Conservation (phyloP, 495 filamentous ascomycete genomes). For the Geoglossum glabrum region DNA sequence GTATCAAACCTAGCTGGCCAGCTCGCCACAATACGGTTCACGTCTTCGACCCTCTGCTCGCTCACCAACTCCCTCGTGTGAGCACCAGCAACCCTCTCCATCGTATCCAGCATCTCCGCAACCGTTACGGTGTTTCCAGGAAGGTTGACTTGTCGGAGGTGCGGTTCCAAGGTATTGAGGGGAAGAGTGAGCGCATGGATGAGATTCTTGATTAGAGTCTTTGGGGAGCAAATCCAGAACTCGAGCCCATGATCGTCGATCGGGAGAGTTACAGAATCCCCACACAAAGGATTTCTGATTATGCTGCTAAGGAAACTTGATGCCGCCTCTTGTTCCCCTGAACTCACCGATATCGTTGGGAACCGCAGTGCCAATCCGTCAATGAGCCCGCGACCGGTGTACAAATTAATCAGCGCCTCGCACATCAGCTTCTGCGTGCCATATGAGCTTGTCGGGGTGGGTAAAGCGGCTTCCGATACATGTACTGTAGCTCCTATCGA, state of each 20-base stretch:
- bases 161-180: constrained; percentile 13
- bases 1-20: constrained; percentile 54
- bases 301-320: constrained; percentile 58
- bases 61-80: constrained; percentile 41
- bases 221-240: constrained; percentile 49
- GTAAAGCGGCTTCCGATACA: constrained; percentile 36
- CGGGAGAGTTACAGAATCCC: constrained; percentile 29
- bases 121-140: constrained; percentile 53
- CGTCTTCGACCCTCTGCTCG: constrained; percentile 42
- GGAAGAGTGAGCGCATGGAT: constrained; percentile 35
- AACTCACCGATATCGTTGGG: constrained; percentile 55
- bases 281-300: constrained; percentile 17
- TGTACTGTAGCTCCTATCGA: constrained; percentile 24
- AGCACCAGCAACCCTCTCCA: constrained; percentile 48
- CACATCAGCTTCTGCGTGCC: constrained; percentile 62
- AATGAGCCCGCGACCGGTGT: constrained; percentile 47
- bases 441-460: constrained; percentile 51
- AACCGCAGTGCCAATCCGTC: constrained; percentile 48
- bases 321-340: constrained; percentile 54
- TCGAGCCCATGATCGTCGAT: constrained; percentile 29
- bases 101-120: constrained; percentile 53
- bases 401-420: constrained; percentile 57
- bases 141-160: constrained; percentile 46
- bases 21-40: constrained; percentile 51
- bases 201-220: constrained; percentile 49